A percentile compares a stretch with the other conserved stretches of the same genome.
These are phyloP conservation scores for Quillaja saponaria DNA, from an alignment of 306 rosid genomes.

Conservation along the genomic window DNA sequence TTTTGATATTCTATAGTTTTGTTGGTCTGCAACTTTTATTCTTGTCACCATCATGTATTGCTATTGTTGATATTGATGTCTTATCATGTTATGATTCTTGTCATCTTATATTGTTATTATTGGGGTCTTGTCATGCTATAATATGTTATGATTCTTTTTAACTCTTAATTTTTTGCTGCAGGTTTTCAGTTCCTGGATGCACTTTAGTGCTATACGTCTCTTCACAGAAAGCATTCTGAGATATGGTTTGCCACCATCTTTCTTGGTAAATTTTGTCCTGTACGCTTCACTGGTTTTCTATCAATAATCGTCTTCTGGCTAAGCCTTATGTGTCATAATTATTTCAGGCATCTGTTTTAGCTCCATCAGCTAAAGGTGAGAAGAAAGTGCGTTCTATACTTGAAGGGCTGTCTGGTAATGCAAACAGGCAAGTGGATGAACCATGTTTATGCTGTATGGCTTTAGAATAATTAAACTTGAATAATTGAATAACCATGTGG, in stretches of 20 bases:
- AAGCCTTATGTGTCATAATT: constrained; percentile 22
- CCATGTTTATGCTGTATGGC: constrained; percentile 14
- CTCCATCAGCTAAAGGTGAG: constrained; percentile 74
- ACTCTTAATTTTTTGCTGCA: constrained; percentile 35
- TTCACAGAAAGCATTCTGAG: constrained; percentile 92
- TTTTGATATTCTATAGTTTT: too few relatives aligned
- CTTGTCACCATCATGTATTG: constrained; percentile 2
- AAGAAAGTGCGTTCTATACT: constrained; percentile 86
- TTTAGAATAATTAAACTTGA: background rate
- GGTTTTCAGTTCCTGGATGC: constrained; percentile 99
- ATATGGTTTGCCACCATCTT: constrained; percentile 90
- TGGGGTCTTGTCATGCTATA: constrained; percentile 1
- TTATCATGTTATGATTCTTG: background rate
- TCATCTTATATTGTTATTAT: too few relatives aligned
- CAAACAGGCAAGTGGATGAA: constrained; percentile 68
- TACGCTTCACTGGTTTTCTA: constrained; percentile 23
- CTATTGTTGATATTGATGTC: background rate
- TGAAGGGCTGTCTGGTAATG: constrained; percentile 69
- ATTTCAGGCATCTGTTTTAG: constrained; percentile 80
- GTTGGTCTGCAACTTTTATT: background rate
- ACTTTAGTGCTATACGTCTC: constrained; percentile 78
- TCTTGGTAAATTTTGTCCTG: constrained; percentile 61
- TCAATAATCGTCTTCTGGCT: constrained; percentile 19
- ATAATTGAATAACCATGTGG: constrained; percentile 15
- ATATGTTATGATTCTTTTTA: constrained; percentile 17